A percentile compares a stretch with the other conserved stretches of the same genome.
Conservation (phyloP, 2,329 filamentous ascomycete species). For the Cladosporium sp. region DNA sequence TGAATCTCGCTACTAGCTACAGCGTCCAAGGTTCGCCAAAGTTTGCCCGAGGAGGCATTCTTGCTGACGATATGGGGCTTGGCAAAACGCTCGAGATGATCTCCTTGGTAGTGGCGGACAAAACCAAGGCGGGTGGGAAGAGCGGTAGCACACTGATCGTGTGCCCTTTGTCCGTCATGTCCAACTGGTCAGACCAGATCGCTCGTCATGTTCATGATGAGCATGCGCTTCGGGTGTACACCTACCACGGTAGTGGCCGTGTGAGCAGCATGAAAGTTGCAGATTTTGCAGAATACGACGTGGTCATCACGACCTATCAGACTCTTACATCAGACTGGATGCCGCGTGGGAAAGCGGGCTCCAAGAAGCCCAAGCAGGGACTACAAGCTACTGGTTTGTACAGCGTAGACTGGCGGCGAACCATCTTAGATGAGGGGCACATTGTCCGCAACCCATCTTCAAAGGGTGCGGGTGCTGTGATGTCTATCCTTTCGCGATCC, state of each 20-base stretch:
- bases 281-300: slow-evolving; percentile 66
- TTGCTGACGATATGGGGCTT: slow-evolving; percentile 91
- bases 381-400: slow-evolving; percentile 54
- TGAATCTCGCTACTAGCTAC: slow-evolving; percentile 72
- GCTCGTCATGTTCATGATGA: slow-evolving; percentile 67
- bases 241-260: slow-evolving; percentile 69
- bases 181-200: slow-evolving; percentile 84
- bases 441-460: slow-evolving; percentile 72
- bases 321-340: slow-evolving; percentile 69
- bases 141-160: slow-evolving; percentile 72
- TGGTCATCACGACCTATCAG: slow-evolving; percentile 84
- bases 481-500: slow-evolving; percentile 65
- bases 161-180: slow-evolving; percentile 82
- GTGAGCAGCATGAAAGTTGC: slow-evolving; percentile 54
- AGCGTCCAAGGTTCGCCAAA: slow-evolving; percentile 57
- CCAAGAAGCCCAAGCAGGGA: slow-evolving; percentile 30
- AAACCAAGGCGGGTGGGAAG: slow-evolving; percentile 22
- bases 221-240: slow-evolving; percentile 64
- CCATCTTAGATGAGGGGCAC: slow-evolving; percentile 84
- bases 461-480: slow-evolving; percentile 69
- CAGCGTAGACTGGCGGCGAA: slow-evolving; percentile 70
- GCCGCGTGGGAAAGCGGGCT: slow-evolving; percentile 45
- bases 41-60: slow-evolving; percentile 76
- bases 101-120: slow-evolving; percentile 68
- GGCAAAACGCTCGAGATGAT: slow-evolving; percentile 89